These are phyloP conservation scores for Thermomyces lanuginosus DNA, from an alignment of 2,329 filamentous ascomycete species.

Conservation along the genomic window DNA sequence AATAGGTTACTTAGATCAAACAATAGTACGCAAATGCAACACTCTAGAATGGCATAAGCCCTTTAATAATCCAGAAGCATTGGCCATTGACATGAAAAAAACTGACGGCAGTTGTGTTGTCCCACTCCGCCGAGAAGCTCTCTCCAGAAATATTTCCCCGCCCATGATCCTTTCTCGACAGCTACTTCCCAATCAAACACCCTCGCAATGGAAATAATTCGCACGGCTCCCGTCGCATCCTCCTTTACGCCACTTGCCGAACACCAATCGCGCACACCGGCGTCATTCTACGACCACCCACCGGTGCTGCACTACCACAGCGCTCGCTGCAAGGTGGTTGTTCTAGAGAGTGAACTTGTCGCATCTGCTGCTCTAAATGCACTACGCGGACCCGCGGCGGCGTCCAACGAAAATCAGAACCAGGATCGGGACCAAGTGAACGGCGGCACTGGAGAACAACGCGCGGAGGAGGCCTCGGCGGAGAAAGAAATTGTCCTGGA, in stretches of 20 bases:
- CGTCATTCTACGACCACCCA: constrained; percentile 31
- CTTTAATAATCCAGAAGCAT: too few relatives aligned
- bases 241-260: constrained; percentile 29
- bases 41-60: too few relatives aligned
- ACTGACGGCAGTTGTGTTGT: too few relatives aligned
- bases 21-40: too few relatives aligned
- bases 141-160: too few relatives aligned
- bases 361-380: constrained; percentile 19
- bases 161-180: too few relatives aligned
- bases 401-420: constrained; percentile 7
- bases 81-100: too few relatives aligned
- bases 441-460: constrained; percentile 5
- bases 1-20: too few relatives aligned
- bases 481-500: constrained; percentile 23
- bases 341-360: constrained; percentile 25
- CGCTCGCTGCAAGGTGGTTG: constrained; percentile 28
- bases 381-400: constrained; percentile 11
- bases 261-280: constrained; percentile 32
- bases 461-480: constrained; percentile 6
- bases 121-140: too few relatives aligned
- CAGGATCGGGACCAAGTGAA: not conserved
- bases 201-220: constrained; percentile 29
- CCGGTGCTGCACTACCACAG: constrained; percentile 33
- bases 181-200: too few relatives aligned
- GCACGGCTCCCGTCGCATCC: constrained; percentile 20